phyloP scores from a whole-genome alignment of 2,329 filamentous ascomycete species.

The Penicillium sp. region DNA sequence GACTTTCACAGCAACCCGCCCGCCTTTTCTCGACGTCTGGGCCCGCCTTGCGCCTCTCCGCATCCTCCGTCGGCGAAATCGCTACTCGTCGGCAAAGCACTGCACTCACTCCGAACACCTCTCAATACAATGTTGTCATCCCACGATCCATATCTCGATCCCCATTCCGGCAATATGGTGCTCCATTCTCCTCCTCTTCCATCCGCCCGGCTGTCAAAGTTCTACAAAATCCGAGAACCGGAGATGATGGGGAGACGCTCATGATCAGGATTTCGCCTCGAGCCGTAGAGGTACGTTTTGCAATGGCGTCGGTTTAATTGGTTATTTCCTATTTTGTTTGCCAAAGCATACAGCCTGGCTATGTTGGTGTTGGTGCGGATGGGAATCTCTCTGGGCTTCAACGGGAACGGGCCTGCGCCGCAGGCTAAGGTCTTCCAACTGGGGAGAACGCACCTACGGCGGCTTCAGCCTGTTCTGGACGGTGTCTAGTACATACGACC shows the following conservation, averaged over 20 bases:
- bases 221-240: constrained; percentile 70
- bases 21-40: constrained; percentile 30
- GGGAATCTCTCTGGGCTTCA: neutral
- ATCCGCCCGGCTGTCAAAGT: constrained; percentile 47
- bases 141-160: neutral
- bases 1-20: constrained; percentile 25
- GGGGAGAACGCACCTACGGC: neutral
- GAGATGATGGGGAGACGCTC: constrained; percentile 86
- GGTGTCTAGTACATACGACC: constrained; percentile 44
- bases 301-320: constrained; percentile 7
- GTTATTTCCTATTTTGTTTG: neutral
- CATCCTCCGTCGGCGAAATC: constrained; percentile 32
- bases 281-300: constrained; percentile 70
- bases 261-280: constrained; percentile 80
- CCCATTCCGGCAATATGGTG: constrained; percentile 24
- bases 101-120: constrained; percentile 1
- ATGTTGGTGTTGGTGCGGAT: constrained; percentile 3
- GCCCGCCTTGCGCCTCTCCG: constrained; percentile 31
- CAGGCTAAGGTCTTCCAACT: neutral
- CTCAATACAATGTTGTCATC: neutral
- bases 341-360: neutral
- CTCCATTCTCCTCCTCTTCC: constrained; percentile 42
- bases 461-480: constrained; percentile 18
- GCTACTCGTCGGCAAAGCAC: constrained; percentile 21
- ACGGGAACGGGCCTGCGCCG: neutral